A percentile compares a stretch with the other conserved stretches of the same genome.
These are phyloP conservation scores for Teratosphaeria nubilosa DNA, from an alignment of 2,329 filamentous ascomycete genomes.

Conservation along the genomic window DNA sequence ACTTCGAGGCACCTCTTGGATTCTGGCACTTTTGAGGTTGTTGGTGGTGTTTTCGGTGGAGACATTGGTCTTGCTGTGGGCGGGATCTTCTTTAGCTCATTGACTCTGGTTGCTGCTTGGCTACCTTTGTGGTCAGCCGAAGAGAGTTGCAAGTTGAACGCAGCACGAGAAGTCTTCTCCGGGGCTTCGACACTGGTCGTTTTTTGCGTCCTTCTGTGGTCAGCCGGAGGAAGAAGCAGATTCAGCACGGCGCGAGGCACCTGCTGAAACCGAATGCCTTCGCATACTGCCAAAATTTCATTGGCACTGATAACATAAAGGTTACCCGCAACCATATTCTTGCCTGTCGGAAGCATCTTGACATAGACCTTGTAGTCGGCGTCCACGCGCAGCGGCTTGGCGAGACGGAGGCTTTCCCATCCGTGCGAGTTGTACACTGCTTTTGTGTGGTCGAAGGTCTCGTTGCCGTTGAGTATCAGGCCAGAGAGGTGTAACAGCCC, in stretches of 20 bases:
- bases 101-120: no score
- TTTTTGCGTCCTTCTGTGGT: neutral
- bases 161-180: no score
- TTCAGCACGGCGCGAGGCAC: neutral
- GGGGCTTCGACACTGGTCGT: neutral
- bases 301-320: neutral
- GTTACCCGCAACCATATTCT: neutral
- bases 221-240: neutral
- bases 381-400: neutral
- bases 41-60: no score
- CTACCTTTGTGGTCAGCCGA: no score
- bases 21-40: no score
- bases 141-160: no score
- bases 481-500: constrained; percentile 24
- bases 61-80: no score
- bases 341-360: neutral
- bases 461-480: constrained; percentile 8
- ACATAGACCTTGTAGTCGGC: neutral
- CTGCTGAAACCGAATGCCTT: neutral
- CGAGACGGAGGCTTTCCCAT: constrained; percentile 8
- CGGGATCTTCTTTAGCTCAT: no score
- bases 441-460: constrained; percentile 14
- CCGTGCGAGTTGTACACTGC: constrained; percentile 26
- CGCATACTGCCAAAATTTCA: neutral
- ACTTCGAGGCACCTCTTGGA: neutral